Base-by-base conservation (phyloP, 2,329 filamentous ascomycete species). In the Colletotrichum australisinense region DNA sequence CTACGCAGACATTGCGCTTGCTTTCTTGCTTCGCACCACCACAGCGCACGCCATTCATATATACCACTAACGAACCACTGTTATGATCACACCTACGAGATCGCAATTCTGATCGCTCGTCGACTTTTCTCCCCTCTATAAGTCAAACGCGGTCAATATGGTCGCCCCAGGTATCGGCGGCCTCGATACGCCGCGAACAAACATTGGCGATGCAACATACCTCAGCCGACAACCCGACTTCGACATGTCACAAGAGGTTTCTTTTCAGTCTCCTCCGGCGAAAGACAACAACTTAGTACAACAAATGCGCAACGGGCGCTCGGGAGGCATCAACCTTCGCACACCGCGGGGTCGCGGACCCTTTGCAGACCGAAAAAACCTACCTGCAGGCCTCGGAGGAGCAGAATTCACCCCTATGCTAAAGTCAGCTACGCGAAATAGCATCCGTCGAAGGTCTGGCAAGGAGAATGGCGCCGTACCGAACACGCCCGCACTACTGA, bases 351-450 rank as follows among this genome's bases (percentile, higher is more conserved):
- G 89, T 69, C 92, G 94, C 75, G 90, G 92, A 22, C 91, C 93
- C 24, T 88, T 98, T 55, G 89, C 90, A 74, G 91, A 94, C 81
- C 89, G 91, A 77, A 90, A 90, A 78, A 97, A 95, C 78, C 86
- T 95, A 26, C 93, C 92, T 26, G 86, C 88, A 49, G 88, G 89
- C 75, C 84, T 92, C 55, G 89, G 87, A 57, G 90, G 90, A 67
- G 92, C 92, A 77, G 97, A 99, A 79, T 99, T 99, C 82, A 99
- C 97, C 0, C 97, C 97, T 0, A 86, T 99, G 77, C 90, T 99
- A 80, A 98, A 97, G 83, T 95, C 86, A 28, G 91, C 89, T n/a
- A 93, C 90, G 80, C 88, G 85, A 87, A 95, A 87, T 86, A 95
- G 86, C 88, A 93, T 86, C 85, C 92, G 86, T 83, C 89, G 84